phyloP scores from a whole-genome alignment of 2,329 filamentous ascomycete genomes.

The Penicillium crustosum region DNA sequence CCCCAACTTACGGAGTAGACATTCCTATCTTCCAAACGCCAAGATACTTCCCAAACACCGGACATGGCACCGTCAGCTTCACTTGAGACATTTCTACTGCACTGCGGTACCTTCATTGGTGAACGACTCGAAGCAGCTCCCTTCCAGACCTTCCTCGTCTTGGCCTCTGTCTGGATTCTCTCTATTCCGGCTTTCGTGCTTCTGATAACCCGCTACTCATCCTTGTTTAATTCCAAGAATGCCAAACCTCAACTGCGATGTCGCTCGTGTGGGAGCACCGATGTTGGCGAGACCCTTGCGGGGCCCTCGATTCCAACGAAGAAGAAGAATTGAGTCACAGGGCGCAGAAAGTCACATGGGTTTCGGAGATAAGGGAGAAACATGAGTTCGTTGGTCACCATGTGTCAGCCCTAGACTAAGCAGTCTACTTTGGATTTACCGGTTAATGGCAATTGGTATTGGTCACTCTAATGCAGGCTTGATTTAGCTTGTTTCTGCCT shows the following conservation, averaged over 20 bases:
- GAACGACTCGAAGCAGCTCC: not conserved
- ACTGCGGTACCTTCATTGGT: not conserved
- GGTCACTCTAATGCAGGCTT: not conserved
- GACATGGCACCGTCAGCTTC: not conserved
- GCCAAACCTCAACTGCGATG: not conserved
- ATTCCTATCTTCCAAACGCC: not conserved
- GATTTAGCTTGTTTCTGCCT: not conserved
- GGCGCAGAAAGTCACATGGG: not conserved
- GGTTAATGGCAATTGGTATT: not conserved
- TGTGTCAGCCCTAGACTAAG: not conserved
- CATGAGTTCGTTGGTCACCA: not conserved
- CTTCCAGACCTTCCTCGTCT: not conserved
- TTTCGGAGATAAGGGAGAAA: not conserved
- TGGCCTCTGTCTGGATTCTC: not conserved
- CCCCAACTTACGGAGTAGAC: not conserved
- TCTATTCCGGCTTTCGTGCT: not conserved
- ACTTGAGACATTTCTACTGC: not conserved
- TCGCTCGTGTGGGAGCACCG: not conserved
- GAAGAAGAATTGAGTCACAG: not conserved
- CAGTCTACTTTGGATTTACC: not conserved
- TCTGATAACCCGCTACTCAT: not conserved
- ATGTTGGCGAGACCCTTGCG: not conserved
- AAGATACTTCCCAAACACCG: not conserved
- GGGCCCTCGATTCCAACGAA: no score
- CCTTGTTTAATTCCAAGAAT: not conserved